phyloP scores from a whole-genome alignment of 176 grass and related monocot species.

The Puccinellia tenuiflora region DNA sequence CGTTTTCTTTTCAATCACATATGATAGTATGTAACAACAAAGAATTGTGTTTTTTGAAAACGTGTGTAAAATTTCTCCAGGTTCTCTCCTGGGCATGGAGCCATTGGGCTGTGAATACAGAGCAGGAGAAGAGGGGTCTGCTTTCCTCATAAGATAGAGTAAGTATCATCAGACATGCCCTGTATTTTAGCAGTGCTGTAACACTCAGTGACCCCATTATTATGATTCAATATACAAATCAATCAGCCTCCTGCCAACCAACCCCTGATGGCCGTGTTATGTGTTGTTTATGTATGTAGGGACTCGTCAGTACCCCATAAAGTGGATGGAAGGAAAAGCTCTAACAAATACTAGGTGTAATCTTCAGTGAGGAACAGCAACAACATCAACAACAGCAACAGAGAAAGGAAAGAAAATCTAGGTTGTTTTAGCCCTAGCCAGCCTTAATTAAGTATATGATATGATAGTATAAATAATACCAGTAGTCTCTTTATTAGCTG shows the following conservation, averaged over 20 bases:
- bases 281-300: constrained; percentile 38
- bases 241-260: constrained; percentile 7
- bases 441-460: constrained; percentile 26
- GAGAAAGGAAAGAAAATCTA: constrained; percentile 31
- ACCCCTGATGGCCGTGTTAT: constrained; percentile 33
- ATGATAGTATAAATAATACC: constrained; percentile 26
- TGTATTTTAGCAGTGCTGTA: background rate
- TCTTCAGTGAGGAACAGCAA: constrained; percentile 21
- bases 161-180: constrained; percentile 15
- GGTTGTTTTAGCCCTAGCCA: constrained; percentile 34
- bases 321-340: constrained; percentile 29
- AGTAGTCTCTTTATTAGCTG: constrained; percentile 7
- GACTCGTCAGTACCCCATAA: constrained; percentile 34
- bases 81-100: constrained; percentile 68
- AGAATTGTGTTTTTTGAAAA: background rate
- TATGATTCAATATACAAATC: constrained; percentile 12
- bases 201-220: background rate
- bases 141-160: constrained; percentile 41
- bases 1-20: background rate
- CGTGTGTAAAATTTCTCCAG: constrained; percentile 15
- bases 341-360: constrained; percentile 26
- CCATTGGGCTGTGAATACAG: constrained; percentile 79
- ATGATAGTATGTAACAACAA: background rate
- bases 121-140: background rate
- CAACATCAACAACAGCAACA: background rate